Evolutionary conservation across 202 grass and related monocot species (phyloP).

Genomic region (Panicum virgatum): DNA sequence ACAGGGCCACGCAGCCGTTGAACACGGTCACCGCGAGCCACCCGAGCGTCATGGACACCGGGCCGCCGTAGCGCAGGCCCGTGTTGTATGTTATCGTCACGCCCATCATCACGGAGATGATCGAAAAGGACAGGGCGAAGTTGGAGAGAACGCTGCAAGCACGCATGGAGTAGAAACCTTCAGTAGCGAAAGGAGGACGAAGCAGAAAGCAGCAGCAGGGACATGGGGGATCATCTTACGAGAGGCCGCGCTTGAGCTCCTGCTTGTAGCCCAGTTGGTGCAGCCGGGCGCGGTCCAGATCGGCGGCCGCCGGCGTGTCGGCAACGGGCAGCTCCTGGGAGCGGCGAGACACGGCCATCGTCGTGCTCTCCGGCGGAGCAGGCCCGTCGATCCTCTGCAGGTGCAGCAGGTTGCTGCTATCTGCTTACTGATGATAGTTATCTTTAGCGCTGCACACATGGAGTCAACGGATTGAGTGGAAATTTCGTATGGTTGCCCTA

Average conservation of each 20-base stretch:
- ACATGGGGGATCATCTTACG: constrained; percentile 30
- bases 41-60: constrained; percentile 64
- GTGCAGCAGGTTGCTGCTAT: not conserved
- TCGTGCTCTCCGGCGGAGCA: not conserved
- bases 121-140: constrained; percentile 70
- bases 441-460: not conserved
- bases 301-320: constrained; percentile 23
- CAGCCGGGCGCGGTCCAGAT: constrained; percentile 35
- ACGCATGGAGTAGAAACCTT: not conserved
- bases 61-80: constrained; percentile 72
- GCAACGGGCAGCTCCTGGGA: not conserved
- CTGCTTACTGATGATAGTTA: not conserved
- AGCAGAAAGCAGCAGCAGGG: not conserved
- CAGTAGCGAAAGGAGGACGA: not conserved
- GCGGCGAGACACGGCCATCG: not conserved
- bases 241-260: constrained; percentile 76
- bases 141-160: constrained; percentile 56
- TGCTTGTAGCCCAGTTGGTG: constrained; percentile 81
- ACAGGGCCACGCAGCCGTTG: constrained; percentile 57
- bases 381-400: not conserved
- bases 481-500: not conserved
- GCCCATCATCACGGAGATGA: constrained; percentile 75
- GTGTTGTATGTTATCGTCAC: constrained; percentile 77
- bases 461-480: not conserved
- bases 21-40: constrained; percentile 52